These are phyloP conservation scores for Haplosporangium gracile DNA, from an alignment of 192 early-diverging fungal genomes.

Conservation along the genomic window DNA sequence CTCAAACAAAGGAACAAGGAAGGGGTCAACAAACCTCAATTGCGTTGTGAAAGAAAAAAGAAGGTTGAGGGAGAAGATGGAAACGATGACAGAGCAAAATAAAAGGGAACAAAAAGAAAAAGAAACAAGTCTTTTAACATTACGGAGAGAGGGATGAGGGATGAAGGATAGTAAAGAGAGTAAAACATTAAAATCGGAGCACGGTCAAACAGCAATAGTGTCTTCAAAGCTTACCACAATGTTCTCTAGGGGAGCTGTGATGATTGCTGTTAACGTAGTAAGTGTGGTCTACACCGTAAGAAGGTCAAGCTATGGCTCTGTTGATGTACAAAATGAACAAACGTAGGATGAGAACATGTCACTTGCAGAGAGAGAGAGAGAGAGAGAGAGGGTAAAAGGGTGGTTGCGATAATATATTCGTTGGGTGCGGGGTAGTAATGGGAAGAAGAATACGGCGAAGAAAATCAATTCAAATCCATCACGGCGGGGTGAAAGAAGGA, in stretches of 20 bases:
- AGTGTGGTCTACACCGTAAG: not conserved
- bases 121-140: not conserved
- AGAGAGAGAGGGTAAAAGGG: not conserved
- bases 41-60: not conserved
- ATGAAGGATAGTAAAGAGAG: not conserved
- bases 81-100: not conserved
- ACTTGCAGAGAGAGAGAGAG: not conserved
- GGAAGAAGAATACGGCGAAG: not conserved
- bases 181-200: not conserved
- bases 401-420: not conserved
- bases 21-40: not conserved
- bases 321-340: not conserved
- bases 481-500: not conserved
- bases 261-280: not conserved
- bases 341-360: not conserved
- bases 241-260: not conserved
- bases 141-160: not conserved
- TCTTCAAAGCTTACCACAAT: not conserved
- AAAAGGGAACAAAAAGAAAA: not conserved
- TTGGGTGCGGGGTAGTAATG: conserved; percentile 4
- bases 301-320: not conserved
- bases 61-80: not conserved
- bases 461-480: not conserved
- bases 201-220: not conserved
- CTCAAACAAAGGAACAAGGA: not conserved